Base-by-base conservation (phyloP, 2,329 filamentous ascomycete species). In the Beauveria medogensis region DNA sequence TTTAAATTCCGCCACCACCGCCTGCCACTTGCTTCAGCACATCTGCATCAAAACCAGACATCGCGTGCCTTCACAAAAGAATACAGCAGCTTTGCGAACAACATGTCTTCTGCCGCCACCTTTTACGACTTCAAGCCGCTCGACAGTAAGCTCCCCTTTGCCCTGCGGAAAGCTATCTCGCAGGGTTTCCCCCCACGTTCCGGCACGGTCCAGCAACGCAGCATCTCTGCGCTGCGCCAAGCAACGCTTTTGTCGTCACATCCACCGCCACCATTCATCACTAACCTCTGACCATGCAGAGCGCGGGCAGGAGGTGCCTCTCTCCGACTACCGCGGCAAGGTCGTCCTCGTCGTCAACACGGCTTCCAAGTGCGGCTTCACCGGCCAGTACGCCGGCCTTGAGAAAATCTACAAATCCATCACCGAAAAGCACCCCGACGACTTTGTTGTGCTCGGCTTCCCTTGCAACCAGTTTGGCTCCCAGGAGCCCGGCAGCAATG, bases 311-410 rank as follows among this genome's bases (percentile, higher is more conserved):
- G 82, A 89, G 67, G 88, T 88, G 72, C 79, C 86, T 63, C 82
- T 97, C 66, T 71, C 78, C 67, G 76, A 87, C 64, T 90, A 91
- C 78, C 86, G 90, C 74, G 90, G 89, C 82, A 97, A 97, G 77
- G 93, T 97, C 67, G 85, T 97, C 69, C 88, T 99, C 63, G 82
- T 96, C 70, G 92, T 99, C 78, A 99, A 99, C 85, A 97, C 93
- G 1, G 94, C 94, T 68, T 96, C 91, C 74, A 97, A 97, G 81
- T 99, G 94, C 81, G 93, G 94, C 74, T 97, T 97, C 85, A 97
- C 94, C 3, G 92, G 92, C 14, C 94, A 99, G 78, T 97, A 94
- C 77, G 87, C 84, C 65, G 91, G 90, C 37, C 89, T 99, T 56
- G 92, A 99, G 80, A 88, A 84, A 71, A 84, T 99, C 65, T 96